These are phyloP conservation scores for Alliaria petiolata DNA, from an alignment of 345 rosid species.

Conservation along the genomic window DNA sequence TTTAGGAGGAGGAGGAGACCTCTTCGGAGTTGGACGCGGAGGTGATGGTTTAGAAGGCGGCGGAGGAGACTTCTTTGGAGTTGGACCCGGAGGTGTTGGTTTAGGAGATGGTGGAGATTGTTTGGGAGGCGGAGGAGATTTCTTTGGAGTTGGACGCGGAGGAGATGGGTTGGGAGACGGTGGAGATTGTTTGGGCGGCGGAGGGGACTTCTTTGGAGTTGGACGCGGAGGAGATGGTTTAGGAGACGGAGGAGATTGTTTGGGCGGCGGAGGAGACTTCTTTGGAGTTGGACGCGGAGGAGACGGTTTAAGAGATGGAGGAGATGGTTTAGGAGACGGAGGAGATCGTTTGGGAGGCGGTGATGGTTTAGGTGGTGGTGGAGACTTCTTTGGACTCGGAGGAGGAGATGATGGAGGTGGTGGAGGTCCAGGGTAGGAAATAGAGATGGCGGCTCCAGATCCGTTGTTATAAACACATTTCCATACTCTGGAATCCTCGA, in stretches of 20 bases:
- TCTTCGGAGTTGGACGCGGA: too few relatives aligned
- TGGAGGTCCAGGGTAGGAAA: slow-evolving; percentile 29
- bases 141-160: not conserved
- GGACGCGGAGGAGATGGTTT: not conserved
- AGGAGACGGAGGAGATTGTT: slow-evolving; percentile 13
- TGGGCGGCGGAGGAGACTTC: not conserved
- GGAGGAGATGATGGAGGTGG: slow-evolving; percentile 20
- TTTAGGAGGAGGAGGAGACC: not conserved
- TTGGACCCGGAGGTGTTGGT: too few relatives aligned
- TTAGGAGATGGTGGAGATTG: slow-evolving; percentile 1
- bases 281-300: slow-evolving; percentile 29
- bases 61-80: too few relatives aligned
- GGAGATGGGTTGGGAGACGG: slow-evolving; percentile 2
- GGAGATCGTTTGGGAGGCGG: not conserved
- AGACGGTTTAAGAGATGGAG: slow-evolving; percentile 1
- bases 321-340: not conserved
- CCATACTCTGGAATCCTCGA: slow-evolving; percentile 11
- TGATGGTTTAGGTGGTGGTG: not conserved
- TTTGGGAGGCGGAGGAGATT: slow-evolving; percentile 10
- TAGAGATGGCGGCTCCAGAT: slow-evolving; percentile 24
- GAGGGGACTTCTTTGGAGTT: too few relatives aligned
- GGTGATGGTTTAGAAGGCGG: not conserved
- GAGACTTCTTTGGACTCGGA: not conserved
- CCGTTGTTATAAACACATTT: slow-evolving; percentile 22
- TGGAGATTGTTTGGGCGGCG: not conserved